Conservation (phyloP, 2,329 filamentous ascomycete genomes). For the Pseudogymnoascus sp. region DNA sequence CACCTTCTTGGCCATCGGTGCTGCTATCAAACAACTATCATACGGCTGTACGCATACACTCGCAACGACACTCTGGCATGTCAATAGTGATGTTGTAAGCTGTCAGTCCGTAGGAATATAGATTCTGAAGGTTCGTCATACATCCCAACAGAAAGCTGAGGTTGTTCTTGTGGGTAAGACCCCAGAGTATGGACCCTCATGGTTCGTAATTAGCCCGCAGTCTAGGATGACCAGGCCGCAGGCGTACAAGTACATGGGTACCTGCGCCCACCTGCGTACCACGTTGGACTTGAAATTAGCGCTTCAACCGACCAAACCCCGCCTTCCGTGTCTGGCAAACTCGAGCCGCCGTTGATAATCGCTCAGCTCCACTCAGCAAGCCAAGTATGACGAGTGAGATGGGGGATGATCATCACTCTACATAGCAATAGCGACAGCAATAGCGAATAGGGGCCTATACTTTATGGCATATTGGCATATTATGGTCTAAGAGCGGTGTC, state of each 20-base stretch:
- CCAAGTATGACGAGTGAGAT: neutral
- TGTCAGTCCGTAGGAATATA: conserved; percentile 4
- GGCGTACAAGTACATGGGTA: neutral
- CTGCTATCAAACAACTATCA: conserved; percentile 11
- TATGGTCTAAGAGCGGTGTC: neutral
- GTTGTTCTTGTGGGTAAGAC: conserved; percentile 8
- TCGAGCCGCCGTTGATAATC: conserved; percentile 4
- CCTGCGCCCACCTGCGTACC: neutral
- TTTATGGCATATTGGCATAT: neutral
- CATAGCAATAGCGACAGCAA: neutral
- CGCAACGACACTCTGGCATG: neutral
- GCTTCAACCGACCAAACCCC: conserved; percentile 6
- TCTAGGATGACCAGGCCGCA: conserved; percentile 7
- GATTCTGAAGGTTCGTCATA: conserved; percentile 1
- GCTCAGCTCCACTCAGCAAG: neutral
- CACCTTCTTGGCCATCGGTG: conserved; percentile 56
- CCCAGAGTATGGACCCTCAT: neutral
- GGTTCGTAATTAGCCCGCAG: conserved; percentile 7
- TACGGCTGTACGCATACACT: conserved; percentile 8
- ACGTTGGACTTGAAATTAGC: neutral
- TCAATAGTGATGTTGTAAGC: neutral
- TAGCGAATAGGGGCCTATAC: neutral
- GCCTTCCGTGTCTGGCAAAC: neutral
- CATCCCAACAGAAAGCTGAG: conserved; percentile 8
- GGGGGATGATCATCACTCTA: neutral